Conservation (phyloP, 768 basidiomycete genomes). For the Cubamyces lactineus region DNA sequence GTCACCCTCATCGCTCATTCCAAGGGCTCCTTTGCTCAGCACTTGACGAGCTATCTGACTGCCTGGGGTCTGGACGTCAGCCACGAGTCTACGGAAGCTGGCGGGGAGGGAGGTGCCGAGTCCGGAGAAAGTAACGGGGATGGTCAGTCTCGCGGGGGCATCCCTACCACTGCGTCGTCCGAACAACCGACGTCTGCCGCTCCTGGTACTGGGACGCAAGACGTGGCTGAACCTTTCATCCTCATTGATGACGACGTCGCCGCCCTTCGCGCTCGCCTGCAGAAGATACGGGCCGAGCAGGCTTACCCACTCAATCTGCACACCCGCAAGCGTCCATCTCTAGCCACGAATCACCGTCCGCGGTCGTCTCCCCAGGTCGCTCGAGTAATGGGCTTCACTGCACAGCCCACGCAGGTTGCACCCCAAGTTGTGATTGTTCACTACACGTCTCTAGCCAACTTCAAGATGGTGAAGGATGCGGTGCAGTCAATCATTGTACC, state of each 20-base stretch:
- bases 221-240: constrained; percentile 57
- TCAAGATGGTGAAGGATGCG: constrained; percentile 84
- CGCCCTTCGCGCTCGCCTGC: constrained; percentile 75
- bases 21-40: constrained; percentile 88
- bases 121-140: constrained; percentile 17
- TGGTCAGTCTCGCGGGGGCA: constrained; percentile 1
- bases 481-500: constrained; percentile 68
- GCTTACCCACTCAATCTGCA: constrained; percentile 44
- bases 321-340: constrained; percentile 66
- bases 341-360: constrained; percentile 69
- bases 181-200: constrained; percentile 15
- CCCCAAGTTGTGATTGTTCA: constrained; percentile 70
- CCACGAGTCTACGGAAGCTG: constrained; percentile 68
- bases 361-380: constrained; percentile 82
- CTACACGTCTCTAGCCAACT: constrained; percentile 90
- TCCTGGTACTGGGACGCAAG: constrained; percentile 15
- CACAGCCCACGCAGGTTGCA: constrained; percentile 36
- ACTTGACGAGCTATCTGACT: constrained; percentile 90
- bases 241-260: constrained; percentile 93
- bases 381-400: constrained; percentile 49
- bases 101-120: constrained; percentile 45
- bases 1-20: constrained; percentile 85
- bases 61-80: constrained; percentile 95
- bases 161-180: background rate
- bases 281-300: constrained; percentile 64